phyloP scores from a whole-genome alignment of 2,329 filamentous ascomycete species.

The Aaosphaeria pasadenensis region DNA sequence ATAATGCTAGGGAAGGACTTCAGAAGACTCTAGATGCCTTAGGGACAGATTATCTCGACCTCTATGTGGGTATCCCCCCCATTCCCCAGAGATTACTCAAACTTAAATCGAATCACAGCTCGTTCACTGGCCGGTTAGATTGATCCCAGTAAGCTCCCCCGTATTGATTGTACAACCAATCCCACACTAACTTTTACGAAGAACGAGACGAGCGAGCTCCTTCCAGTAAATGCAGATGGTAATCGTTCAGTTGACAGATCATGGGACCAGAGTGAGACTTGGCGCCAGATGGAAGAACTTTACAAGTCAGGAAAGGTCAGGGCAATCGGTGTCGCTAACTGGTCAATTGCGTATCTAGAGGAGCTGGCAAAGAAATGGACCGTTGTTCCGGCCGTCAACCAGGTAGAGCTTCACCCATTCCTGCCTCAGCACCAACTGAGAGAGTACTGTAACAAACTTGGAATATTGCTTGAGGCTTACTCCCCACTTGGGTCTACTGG shows the following conservation, averaged over 20 bases:
- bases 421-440: slow-evolving; percentile 1
- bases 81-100: background rate
- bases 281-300: slow-evolving; percentile 29
- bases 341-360: slow-evolving; percentile 38
- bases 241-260: slow-evolving; percentile 1
- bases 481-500: slow-evolving; percentile 6
- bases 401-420: slow-evolving; percentile 1
- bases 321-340: slow-evolving; percentile 17
- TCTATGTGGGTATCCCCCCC: slow-evolving; percentile 48
- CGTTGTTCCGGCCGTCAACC: slow-evolving; percentile 13
- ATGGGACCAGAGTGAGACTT: slow-evolving; percentile 9
- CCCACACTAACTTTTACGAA: background rate
- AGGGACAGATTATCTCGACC: slow-evolving; percentile 79
- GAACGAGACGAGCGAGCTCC: slow-evolving; percentile 56
- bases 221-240: slow-evolving; percentile 46
- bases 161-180: background rate
- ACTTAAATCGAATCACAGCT: slow-evolving; percentile 39
- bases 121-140: slow-evolving; percentile 69
- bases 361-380: slow-evolving; percentile 43
- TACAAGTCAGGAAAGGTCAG: slow-evolving; percentile 22
- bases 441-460: slow-evolving; percentile 5
- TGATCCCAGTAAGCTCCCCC: slow-evolving; percentile 55
- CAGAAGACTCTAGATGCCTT: slow-evolving; percentile 70
- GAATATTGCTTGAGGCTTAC: slow-evolving; percentile 11
- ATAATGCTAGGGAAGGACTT: slow-evolving; percentile 63